A percentile compares a stretch with the other conserved stretches of the same genome.
Evolutionary conservation across 805 yeast species (phyloP).

Genomic region (Deakozyma indianensis): DNA sequence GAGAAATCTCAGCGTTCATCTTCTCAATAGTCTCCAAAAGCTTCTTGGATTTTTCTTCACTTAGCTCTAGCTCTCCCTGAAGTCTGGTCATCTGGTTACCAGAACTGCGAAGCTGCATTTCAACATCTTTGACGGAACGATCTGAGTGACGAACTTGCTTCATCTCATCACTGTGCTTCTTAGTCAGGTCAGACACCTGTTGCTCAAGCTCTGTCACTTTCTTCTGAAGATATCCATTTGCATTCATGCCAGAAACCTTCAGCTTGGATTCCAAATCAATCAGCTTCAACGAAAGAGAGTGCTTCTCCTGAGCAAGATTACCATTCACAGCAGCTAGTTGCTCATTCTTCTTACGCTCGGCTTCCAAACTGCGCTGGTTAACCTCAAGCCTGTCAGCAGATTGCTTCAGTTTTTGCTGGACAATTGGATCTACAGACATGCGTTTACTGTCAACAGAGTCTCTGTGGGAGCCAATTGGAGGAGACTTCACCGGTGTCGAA

Average conservation of each 20-base stretch:
- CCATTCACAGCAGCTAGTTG: conserved; percentile 3
- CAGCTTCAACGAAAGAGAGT: neutral
- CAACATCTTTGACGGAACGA: neutral
- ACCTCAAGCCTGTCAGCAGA: conserved; percentile 22
- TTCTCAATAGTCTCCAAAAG: neutral
- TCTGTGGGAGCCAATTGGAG: neutral
- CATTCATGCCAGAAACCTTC: neutral
- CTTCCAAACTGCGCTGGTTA: conserved; percentile 11
- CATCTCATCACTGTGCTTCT: neutral
- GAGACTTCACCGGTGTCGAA: conserved; percentile 2
- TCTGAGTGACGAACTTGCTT: neutral
- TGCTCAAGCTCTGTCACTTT: neutral
- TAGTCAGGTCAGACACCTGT: neutral
- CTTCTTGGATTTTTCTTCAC: neutral
- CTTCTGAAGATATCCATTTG: neutral
- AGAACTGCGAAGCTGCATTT: conserved; percentile 1
- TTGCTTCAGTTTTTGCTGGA: conserved; percentile 5
- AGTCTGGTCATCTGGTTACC: neutral
- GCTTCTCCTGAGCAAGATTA: neutral
- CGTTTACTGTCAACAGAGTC: conserved; percentile 1
- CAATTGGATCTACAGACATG: neutral
- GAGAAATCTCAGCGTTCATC: neutral
- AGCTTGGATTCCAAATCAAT: neutral
- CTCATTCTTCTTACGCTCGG: conserved; percentile 9
- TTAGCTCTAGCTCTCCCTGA: neutral